phyloP scores from a whole-genome alignment of 495 filamentous ascomycete genomes.

The Hyphodiscus hymeniophilus region DNA sequence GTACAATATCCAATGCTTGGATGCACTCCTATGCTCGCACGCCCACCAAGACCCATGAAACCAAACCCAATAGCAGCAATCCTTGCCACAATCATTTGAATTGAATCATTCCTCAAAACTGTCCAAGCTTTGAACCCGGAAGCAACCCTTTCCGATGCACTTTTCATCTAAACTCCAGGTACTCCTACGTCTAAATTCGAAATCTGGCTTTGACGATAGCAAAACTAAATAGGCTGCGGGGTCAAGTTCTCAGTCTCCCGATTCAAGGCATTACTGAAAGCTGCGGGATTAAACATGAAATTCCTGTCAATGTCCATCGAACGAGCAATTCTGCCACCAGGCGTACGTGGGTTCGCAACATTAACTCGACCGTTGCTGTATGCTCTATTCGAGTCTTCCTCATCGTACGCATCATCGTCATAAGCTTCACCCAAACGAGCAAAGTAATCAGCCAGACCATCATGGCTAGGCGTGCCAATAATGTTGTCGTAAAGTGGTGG shows the following conservation, averaged over 20 bases:
- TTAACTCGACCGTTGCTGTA: constrained; percentile 38
- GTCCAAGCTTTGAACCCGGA: too few relatives aligned
- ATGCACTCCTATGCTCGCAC: too few relatives aligned
- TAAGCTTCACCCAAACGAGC: constrained; percentile 32
- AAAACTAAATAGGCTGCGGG: too few relatives aligned
- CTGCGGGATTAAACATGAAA: constrained; percentile 19
- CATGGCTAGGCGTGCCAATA: constrained; percentile 70
- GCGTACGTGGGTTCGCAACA: constrained; percentile 46
- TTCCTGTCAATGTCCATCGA: constrained; percentile 24
- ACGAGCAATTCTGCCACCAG: constrained; percentile 31
- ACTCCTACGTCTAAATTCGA: too few relatives aligned
- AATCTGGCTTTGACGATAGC: too few relatives aligned
- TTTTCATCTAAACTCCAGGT: too few relatives aligned
- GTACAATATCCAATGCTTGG: too few relatives aligned
- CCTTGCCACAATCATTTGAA: too few relatives aligned
- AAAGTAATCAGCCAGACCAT: constrained; percentile 88
- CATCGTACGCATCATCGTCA: constrained; percentile 25
- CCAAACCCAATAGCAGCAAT: too few relatives aligned
- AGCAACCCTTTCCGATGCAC: too few relatives aligned
- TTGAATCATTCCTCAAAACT: too few relatives aligned
- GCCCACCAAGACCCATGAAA: too few relatives aligned
- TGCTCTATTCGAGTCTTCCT: constrained; percentile 28
- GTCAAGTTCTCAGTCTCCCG: neutral
- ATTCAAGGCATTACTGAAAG: neutral
- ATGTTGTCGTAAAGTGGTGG: constrained; percentile 84